phyloP scores from a whole-genome alignment of 352 stramenopile genomes.

The Phytophthora kernoviae region DNA sequence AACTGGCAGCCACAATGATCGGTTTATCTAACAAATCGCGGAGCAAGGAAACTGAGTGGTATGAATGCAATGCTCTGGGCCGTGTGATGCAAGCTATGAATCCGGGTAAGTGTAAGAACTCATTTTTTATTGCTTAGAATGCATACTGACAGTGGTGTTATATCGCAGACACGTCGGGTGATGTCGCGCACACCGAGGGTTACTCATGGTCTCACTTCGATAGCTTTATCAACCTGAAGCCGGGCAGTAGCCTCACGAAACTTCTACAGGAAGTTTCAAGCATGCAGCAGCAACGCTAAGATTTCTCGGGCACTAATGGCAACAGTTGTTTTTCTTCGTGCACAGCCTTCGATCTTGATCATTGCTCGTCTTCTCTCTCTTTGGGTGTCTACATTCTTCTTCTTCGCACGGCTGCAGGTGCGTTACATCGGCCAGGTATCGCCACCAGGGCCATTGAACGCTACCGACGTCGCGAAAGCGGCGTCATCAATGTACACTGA shows the following conservation, averaged over 20 bases:
- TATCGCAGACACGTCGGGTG: slow-evolving; percentile 33
- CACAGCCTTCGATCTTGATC: not conserved
- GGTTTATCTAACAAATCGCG: slow-evolving; percentile 77
- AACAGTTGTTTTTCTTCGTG: slow-evolving; percentile 6
- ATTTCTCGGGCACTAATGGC: slow-evolving; percentile 12
- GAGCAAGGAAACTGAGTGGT: slow-evolving; percentile 82
- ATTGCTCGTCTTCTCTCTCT: slow-evolving; percentile 7
- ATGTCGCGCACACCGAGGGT: slow-evolving; percentile 61
- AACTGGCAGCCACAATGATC: slow-evolving; percentile 68
- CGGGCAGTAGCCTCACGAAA: slow-evolving; percentile 49
- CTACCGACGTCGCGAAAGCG: slow-evolving; percentile 19
- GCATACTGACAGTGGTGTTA: slow-evolving; percentile 2
- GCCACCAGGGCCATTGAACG: slow-evolving; percentile 16
- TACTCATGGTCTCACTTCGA: slow-evolving; percentile 88
- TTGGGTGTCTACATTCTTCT: not conserved
- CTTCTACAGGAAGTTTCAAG: slow-evolving; percentile 75
- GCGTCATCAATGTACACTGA: slow-evolving; percentile 55
- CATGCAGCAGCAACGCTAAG: slow-evolving; percentile 53
- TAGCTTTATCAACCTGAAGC: slow-evolving; percentile 55
- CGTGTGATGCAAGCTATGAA: slow-evolving; percentile 63
- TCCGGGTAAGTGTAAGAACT: slow-evolving; percentile 30
- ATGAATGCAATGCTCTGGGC: slow-evolving; percentile 75
- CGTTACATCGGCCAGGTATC: slow-evolving; percentile 6
- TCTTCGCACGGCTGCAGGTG: not conserved
- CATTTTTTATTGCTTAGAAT: slow-evolving; percentile 1